These are phyloP conservation scores for Aspergillus proliferans DNA, from an alignment of 2,329 filamentous ascomycete genomes.

Conservation along the genomic window DNA sequence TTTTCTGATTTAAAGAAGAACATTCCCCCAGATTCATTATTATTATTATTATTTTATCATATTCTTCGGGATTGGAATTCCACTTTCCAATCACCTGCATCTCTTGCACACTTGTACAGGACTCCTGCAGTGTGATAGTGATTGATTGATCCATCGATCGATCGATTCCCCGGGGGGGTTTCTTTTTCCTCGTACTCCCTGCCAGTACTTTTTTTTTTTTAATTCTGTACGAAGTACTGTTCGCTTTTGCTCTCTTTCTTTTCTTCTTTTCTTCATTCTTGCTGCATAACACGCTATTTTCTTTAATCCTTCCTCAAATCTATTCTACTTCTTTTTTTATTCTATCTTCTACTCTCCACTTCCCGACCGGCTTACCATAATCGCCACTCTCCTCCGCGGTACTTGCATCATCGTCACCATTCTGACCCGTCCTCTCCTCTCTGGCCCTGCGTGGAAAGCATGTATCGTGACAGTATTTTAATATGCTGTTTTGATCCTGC, in stretches of 20 bases:
- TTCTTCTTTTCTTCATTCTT: neutral
- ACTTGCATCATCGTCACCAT: conserved; percentile 14
- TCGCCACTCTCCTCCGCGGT: neutral
- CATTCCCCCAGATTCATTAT: too few species aligned
- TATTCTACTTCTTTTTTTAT: neutral
- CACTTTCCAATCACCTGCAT: too few species aligned
- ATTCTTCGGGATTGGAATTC: too few species aligned
- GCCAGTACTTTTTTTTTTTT: neutral
- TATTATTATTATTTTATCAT: too few species aligned
- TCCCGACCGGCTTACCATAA: conserved; percentile 1
- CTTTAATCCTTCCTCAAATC: neutral
- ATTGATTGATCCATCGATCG: too few species aligned
- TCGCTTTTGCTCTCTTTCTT: conserved; percentile 1
- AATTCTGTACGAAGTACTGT: neutral
- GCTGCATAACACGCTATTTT: neutral
- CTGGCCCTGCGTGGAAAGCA: conserved; percentile 18
- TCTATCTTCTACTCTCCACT: conserved; percentile 4
- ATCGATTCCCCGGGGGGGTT: neutral
- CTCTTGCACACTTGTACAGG: too few species aligned
- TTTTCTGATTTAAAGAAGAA: neutral
- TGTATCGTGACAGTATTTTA: conserved; percentile 29
- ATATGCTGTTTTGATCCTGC: conserved; percentile 19
- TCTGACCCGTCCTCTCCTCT: conserved; percentile 5
- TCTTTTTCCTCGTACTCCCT: conserved; percentile 3
- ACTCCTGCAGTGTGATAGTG: too few species aligned